Evolutionary conservation across 1,139 yeast genomes (phyloP), one percentile per base, ranked within the genome.

Genomic region (Geotrichum citri-aurantii): DNA sequence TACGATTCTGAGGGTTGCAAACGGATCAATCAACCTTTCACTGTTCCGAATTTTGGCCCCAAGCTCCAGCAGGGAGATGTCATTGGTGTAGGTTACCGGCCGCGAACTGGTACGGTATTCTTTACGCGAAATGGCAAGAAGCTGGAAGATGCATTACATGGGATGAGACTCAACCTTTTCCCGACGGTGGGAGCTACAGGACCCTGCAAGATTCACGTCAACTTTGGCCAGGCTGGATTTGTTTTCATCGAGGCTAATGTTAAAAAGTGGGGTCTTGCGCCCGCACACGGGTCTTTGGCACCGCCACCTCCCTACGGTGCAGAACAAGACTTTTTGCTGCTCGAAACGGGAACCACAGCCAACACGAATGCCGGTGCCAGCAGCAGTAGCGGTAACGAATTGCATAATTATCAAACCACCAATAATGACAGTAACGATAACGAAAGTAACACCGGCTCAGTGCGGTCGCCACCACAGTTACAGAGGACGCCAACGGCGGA

Each of bases 231-330:
- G 69, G 75, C 85, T 54, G 99, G 98, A 1, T 93, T 84, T 74
- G 97, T 93, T 1, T 92, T 88, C 77, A 89, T 93, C 60, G 98
- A 93, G 72, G 98, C 97, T 6, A 92, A 93, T 71, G 96, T 90
- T 33, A 81, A 90, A 66, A 92, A 91, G 71, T 89, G 95, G 79
- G 97, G 97, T 2, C 86, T 93, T 65, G 96, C 96, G 29, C 86
- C 88, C 52, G 81, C 82, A 48, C 84, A 77, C 59, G 93, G 92
- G 0, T 79, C 82, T 1, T 78, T 86, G 61, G 90, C 90, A 2
- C 86, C 90, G 1, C 93, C 93, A 1, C 93, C 93, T 0, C 79
- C 88, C 1, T 86, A 86, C 65, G 83, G 84, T 40, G 75, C 77
- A 29, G 81, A 79, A 59, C 75, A 74, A 10, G 78, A 75, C 55